Evolutionary conservation across 345 rosid genomes (phyloP).

Genomic region (Pistacia atlantica): DNA sequence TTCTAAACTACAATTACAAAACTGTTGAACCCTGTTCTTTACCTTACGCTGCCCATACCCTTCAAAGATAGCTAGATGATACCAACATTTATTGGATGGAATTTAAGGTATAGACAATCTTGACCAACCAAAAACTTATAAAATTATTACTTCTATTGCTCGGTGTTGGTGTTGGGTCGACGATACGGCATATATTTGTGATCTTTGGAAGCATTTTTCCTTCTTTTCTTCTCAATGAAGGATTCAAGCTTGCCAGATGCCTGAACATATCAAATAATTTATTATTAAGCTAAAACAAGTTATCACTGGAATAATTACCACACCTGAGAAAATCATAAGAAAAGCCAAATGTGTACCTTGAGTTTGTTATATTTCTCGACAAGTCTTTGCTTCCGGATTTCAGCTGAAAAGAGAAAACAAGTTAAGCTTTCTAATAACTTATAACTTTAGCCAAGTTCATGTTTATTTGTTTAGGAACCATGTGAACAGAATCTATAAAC

Average conservation of each 20-base stretch:
- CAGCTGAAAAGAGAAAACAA: slow-evolving; percentile 57
- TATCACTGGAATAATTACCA: neutral
- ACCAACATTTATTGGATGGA: neutral
- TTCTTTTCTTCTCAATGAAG: slow-evolving; percentile 77
- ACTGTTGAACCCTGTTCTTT: neutral
- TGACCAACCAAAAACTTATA: slow-evolving; percentile 6
- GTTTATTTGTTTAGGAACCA: neutral
- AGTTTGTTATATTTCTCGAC: slow-evolving; percentile 52
- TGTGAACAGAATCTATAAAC: neutral
- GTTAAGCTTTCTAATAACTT: slow-evolving; percentile 17
- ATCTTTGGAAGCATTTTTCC: slow-evolving; percentile 92
- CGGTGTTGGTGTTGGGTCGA: slow-evolving; percentile 35
- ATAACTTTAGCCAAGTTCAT: neutral
- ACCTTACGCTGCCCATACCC: neutral
- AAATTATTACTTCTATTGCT: slow-evolving; percentile 28
- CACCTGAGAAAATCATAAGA: neutral
- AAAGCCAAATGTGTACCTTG: slow-evolving; percentile 38
- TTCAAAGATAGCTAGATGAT: neutral
- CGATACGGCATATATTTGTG: slow-evolving; percentile 87
- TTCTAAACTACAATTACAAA: neutral
- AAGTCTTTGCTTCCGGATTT: slow-evolving; percentile 71
- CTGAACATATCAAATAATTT: neutral
- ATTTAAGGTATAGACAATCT: neutral
- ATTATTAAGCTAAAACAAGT: neutral
- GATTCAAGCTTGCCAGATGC: slow-evolving; percentile 73